Evolutionary conservation across 441 rosid species (phyloP).

Genomic region (Croton setiger): DNA sequence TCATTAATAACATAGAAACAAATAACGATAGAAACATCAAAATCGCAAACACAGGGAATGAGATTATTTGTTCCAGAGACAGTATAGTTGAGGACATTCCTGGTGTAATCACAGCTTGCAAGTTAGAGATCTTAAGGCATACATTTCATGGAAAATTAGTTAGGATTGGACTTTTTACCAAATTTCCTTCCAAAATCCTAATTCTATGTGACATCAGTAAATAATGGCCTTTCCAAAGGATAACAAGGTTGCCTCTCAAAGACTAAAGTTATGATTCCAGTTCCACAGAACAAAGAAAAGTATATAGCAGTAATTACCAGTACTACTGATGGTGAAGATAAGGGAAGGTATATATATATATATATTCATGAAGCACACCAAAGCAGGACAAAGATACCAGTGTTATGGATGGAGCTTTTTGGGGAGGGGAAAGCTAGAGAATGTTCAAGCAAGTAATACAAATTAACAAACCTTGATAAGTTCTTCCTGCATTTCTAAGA

Average conservation of each 20-base stretch:
- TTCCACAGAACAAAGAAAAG: neutral
- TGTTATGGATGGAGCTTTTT: neutral
- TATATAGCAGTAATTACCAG: neutral
- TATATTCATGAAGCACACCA: conserved; percentile 8
- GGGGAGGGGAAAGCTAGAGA: conserved; percentile 4
- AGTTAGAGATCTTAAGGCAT: neutral
- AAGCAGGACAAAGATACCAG: neutral
- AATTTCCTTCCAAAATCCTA: neutral
- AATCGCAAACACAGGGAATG: neutral
- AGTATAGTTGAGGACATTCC: neutral
- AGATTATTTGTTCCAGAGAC: neutral
- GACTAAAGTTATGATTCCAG: neutral
- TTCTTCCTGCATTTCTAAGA: conserved; percentile 91
- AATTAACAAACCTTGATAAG: conserved; percentile 60
- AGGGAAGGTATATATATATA: neutral
- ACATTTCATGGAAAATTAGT: neutral
- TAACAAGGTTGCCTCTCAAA: conserved; percentile 6
- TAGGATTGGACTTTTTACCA: neutral
- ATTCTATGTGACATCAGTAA: neutral
- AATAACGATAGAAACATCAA: conserved; percentile 9
- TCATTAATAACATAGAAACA: conserved; percentile 1
- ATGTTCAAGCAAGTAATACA: conserved; percentile 19
- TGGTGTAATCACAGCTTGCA: neutral
- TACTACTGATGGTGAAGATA: neutral
- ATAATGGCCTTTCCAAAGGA: neutral